Evolutionary conservation across 2,329 filamentous ascomycete genomes (phyloP).

Genomic region (Fusarium sp.): DNA sequence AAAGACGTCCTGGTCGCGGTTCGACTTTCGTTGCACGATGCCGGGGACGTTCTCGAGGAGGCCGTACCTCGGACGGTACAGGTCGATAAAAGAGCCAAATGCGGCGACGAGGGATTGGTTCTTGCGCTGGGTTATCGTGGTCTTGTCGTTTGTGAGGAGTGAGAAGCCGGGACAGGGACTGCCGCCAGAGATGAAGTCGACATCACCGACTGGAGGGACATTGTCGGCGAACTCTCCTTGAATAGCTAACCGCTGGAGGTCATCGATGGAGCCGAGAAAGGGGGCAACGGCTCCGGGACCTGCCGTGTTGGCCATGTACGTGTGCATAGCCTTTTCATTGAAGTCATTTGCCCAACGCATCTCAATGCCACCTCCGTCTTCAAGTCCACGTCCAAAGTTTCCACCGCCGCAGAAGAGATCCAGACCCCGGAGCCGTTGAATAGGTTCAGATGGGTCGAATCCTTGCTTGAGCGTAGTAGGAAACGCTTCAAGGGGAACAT

Average conservation of each 20-base stretch:
- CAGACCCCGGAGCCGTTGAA: conserved; percentile 66
- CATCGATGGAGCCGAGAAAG: conserved; percentile 79
- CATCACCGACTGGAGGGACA: conserved; percentile 70
- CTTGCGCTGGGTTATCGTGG: conserved; percentile 66
- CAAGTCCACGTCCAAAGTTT: conserved; percentile 80
- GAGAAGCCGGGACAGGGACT: conserved; percentile 86
- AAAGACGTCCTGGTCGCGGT: conserved; percentile 72
- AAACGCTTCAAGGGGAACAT: conserved; percentile 51
- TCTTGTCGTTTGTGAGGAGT: conserved; percentile 67
- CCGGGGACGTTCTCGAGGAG: conserved; percentile 81
- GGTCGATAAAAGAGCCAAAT: conserved; percentile 79
- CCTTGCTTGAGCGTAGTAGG: conserved; percentile 63
- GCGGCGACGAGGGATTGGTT: conserved; percentile 84
- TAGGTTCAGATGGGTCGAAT: conserved; percentile 57
- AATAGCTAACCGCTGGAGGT: conserved; percentile 69
- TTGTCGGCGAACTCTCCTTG: conserved; percentile 57
- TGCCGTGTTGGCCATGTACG: conserved; percentile 75
- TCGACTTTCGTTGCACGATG: conserved; percentile 66
- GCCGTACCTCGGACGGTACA: conserved; percentile 80
- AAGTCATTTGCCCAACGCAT: conserved; percentile 79
- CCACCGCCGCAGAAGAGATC: conserved; percentile 85
- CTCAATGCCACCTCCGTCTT: conserved; percentile 74
- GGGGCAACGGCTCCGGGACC: conserved; percentile 58
- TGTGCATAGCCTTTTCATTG: conserved; percentile 72
- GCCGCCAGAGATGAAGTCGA: conserved; percentile 78